These are phyloP conservation scores for Atalantia buxifolia DNA, from an alignment of 345 rosid species.

Conservation along the genomic window DNA sequence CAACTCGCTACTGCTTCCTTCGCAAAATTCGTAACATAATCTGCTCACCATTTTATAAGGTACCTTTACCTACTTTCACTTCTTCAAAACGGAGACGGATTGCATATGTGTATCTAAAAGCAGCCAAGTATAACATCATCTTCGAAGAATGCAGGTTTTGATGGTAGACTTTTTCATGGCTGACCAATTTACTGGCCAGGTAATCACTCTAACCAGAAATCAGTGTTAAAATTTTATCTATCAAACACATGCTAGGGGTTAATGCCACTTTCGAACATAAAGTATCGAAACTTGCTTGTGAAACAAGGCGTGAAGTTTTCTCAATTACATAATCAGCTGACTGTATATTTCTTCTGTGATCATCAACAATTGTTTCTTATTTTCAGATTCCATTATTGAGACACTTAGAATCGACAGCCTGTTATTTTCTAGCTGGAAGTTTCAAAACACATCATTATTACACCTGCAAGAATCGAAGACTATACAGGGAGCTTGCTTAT, in stretches of 20 bases:
- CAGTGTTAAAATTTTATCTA: background rate
- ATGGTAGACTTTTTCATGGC: slow-evolving; percentile 99
- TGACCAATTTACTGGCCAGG: slow-evolving; percentile 97
- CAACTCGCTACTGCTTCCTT: slow-evolving; percentile 83
- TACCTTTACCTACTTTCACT: slow-evolving; percentile 8
- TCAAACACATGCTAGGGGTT: background rate
- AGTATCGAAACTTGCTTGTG: background rate
- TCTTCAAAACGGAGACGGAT: background rate
- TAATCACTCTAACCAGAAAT: slow-evolving; percentile 15
- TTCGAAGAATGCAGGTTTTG: slow-evolving; percentile 49
- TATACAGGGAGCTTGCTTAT: slow-evolving; percentile 66
- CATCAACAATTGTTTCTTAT: background rate
- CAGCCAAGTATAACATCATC: background rate
- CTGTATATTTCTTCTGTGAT: background rate
- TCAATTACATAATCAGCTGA: background rate
- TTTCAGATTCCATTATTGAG: slow-evolving; percentile 77
- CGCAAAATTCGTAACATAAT: slow-evolving; percentile 65
- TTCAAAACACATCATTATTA: slow-evolving; percentile 60
- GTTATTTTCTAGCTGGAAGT: slow-evolving; percentile 75
- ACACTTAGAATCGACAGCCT: slow-evolving; percentile 74
- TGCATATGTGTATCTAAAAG: background rate
- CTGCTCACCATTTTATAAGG: slow-evolving; percentile 87
- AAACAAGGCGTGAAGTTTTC: background rate
- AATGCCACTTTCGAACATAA: background rate
- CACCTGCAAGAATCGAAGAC: slow-evolving; percentile 62